Conservation (phyloP, 768 basidiomycete genomes). For the Calvatia gigantea region DNA sequence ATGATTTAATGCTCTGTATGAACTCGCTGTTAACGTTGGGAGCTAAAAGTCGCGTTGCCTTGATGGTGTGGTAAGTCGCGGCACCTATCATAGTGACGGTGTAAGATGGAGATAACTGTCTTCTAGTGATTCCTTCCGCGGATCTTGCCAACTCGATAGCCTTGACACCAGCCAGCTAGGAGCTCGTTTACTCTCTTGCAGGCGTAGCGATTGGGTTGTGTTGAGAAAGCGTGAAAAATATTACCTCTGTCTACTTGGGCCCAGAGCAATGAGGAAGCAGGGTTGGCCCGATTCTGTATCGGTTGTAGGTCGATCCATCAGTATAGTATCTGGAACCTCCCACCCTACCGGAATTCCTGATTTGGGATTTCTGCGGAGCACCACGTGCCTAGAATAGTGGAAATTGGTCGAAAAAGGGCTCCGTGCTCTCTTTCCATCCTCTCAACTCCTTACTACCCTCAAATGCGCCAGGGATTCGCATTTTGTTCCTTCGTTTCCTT, state of each 20-base stretch:
- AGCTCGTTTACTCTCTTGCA: too few species aligned
- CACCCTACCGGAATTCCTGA: background rate
- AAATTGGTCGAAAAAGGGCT: background rate
- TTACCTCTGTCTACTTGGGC: background rate
- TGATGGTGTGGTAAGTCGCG: too few species aligned
- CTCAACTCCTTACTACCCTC: background rate
- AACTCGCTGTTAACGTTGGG: too few species aligned
- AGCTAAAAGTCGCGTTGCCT: too few species aligned
- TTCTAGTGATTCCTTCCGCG: background rate
- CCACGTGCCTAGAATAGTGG: slow-evolving; percentile 6
- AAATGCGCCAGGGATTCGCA: slow-evolving; percentile 5
- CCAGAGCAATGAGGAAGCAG: background rate
- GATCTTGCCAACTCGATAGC: background rate
- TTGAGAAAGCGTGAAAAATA: too few species aligned
- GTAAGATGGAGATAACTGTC: background rate
- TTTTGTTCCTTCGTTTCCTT: background rate
- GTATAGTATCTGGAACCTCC: background rate
- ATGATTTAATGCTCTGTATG: too few species aligned
- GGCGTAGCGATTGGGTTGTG: too few species aligned
- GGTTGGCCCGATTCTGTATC: background rate
- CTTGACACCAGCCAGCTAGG: too few species aligned
- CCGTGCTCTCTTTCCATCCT: background rate
- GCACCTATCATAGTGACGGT: too few species aligned
- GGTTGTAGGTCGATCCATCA: too few species aligned
- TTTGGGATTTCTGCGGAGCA: background rate